Conservation (phyloP, 139 green algal genomes). For the Chlorella vulgaris region DNA sequence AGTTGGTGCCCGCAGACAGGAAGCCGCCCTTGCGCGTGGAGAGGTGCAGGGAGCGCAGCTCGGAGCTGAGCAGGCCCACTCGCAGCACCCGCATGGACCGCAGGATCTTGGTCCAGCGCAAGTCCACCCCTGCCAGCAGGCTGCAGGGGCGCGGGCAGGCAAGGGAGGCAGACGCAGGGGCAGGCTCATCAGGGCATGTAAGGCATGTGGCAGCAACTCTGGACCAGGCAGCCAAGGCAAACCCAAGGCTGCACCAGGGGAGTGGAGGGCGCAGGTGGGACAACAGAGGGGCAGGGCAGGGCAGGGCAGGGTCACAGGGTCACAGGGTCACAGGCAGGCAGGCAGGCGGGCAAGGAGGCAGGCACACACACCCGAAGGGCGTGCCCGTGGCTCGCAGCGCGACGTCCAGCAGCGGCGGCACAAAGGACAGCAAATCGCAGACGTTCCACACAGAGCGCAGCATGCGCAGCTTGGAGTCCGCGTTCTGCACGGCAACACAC, state of each 20-base stretch:
- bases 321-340: background rate
- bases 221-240: too few species aligned
- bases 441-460: slow-evolving; percentile 50
- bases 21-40: slow-evolving; percentile 50
- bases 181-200: background rate
- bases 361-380: slow-evolving; percentile 14
- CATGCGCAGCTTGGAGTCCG: slow-evolving; percentile 53
- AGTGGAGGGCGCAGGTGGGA: too few species aligned
- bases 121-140: slow-evolving; percentile 55
- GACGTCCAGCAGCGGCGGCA: slow-evolving; percentile 66
- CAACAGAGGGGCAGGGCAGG: background rate
- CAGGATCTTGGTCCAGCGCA: slow-evolving; percentile 79
- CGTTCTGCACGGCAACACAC: slow-evolving; percentile 30
- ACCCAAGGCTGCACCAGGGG: too few species aligned
- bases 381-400: slow-evolving; percentile 28
- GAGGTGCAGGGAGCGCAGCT: slow-evolving; percentile 70
- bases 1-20: slow-evolving; percentile 63
- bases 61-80: slow-evolving; percentile 67
- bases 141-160: slow-evolving; percentile 19
- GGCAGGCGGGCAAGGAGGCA: background rate
- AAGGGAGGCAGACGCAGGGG: background rate
- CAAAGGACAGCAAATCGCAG: slow-evolving; percentile 78
- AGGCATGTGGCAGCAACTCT: too few species aligned
- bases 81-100: slow-evolving; percentile 75
- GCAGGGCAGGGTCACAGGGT: background rate